phyloP scores from a whole-genome alignment of 495 filamentous ascomycete species.

The Hypoxylon intermedium region DNA sequence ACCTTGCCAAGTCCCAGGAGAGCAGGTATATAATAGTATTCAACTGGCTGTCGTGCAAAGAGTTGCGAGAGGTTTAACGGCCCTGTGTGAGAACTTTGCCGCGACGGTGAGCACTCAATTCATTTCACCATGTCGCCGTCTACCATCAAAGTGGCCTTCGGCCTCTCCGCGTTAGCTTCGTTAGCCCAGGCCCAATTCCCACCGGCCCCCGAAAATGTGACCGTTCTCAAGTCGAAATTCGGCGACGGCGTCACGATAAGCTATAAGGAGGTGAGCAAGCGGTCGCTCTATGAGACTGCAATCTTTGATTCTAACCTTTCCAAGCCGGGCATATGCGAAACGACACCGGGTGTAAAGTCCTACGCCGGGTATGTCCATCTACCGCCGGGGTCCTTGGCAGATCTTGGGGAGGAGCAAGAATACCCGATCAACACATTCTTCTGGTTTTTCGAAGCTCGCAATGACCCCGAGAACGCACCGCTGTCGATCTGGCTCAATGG shows the following conservation, averaged over 20 bases:
- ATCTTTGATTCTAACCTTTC: conserved; percentile 6
- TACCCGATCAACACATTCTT: conserved; percentile 48
- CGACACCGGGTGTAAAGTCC: conserved; percentile 42
- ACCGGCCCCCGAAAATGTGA: conserved; percentile 60
- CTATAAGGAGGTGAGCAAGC: conserved; percentile 65
- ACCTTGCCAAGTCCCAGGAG: conserved; percentile 16
- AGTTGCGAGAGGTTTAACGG: background rate
- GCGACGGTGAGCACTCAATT: background rate
- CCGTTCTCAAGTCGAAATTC: conserved; percentile 63
- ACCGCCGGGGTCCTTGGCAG: conserved; percentile 37
- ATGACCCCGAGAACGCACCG: conserved; percentile 54
- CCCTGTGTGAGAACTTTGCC: background rate
- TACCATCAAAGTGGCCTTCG: conserved; percentile 9
- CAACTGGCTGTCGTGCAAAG: background rate
- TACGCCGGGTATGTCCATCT: conserved; percentile 45
- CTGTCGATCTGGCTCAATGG: conserved; percentile 46
- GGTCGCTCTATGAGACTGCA: background rate
- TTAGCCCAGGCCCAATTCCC: conserved; percentile 58
- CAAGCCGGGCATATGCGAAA: conserved; percentile 45
- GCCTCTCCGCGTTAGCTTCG: conserved; percentile 13
- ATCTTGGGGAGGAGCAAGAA: conserved; percentile 37
- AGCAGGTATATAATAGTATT: background rate
- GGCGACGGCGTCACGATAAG: conserved; percentile 66
- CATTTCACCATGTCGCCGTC: conserved; percentile 10
- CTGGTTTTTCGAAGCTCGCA: conserved; percentile 47